Base-by-base conservation (phyloP, 495 filamentous ascomycete species). In the Hypoxylon crocopeplum region DNA sequence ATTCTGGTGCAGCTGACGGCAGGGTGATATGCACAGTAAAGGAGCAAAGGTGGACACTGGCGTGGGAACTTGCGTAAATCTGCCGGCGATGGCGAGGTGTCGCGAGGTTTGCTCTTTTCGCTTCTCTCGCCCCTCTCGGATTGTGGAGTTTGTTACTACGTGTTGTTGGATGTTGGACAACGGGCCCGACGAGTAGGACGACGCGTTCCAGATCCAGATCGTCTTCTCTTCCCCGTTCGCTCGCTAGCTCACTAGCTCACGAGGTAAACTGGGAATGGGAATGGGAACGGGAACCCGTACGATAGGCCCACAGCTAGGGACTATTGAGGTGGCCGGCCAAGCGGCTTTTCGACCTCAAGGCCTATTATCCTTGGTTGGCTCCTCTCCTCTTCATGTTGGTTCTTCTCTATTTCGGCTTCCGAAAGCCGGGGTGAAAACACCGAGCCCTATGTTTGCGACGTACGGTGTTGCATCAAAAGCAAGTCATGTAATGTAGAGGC, bases 11-110 rank as follows among this genome's bases (percentile, higher is more conserved):
- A 58, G 60, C 60, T 64, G 60, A 59, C 55, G 60, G 49, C 54
- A 59, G 54, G 60, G 55, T 64, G 44, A 15, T 45, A 64, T 64
- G 61, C 55, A 64, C 61, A 64, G 61, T 64, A 59, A 55, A 64
- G 61, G 61, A 64, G 61, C 61, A 13, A 29, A 20, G 45, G 55
- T 59, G 61, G 55, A 51, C 55, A 64, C 61, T 64, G 55, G 50
- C 45, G 27, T 55, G 37, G 49, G 46, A 47, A 59, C 53, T 53
- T 58, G 24, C 27, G 56, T 13, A 46, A 51, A 59, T 51, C 39
- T 59, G 27, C 55, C 48, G 48, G 24, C 33, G 15, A 29, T 7
- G 36, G 36, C 34, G 15, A 34, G 13, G 32, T 34, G 7, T 6
- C 32, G 33, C 46, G 20, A 29, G 13, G 34, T 30, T 40, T 33